These are phyloP conservation scores for Mycena indigotica DNA, from an alignment of 768 basidiomycete species.

Conservation along the genomic window DNA sequence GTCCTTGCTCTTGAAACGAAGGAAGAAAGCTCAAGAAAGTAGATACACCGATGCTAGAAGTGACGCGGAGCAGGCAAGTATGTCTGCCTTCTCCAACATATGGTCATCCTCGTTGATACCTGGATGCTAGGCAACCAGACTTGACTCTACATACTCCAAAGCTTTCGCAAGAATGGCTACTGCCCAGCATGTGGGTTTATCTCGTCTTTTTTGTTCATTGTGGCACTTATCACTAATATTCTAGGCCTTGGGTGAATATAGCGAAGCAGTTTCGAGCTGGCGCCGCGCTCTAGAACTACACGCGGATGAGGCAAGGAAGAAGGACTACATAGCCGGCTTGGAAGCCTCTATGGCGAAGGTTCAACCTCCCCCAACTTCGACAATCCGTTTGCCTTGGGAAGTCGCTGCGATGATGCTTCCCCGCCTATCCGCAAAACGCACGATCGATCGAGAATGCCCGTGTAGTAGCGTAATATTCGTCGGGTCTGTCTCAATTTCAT, in stretches of 20 bases:
- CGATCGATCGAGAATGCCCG: constrained; percentile 1
- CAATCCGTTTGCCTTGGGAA: constrained; percentile 24
- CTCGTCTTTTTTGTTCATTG: background rate
- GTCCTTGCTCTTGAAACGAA: background rate
- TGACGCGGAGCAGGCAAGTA: constrained; percentile 24
- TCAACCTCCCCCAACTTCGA: background rate
- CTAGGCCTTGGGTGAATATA: constrained; percentile 9
- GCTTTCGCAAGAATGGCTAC: constrained; percentile 20
- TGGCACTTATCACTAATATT: background rate
- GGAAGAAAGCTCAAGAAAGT: background rate
- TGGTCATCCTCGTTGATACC: background rate
- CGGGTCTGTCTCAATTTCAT: background rate
- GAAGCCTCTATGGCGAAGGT: background rate
- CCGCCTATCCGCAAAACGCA: constrained; percentile 3
- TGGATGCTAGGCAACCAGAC: constrained; percentile 21
- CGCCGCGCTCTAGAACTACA: constrained; percentile 13
- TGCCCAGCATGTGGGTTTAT: constrained; percentile 20
- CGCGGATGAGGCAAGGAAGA: constrained; percentile 13
- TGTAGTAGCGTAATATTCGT: constrained; percentile 9
- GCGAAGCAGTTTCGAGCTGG: constrained; percentile 14
- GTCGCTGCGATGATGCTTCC: constrained; percentile 14
- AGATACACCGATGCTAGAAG: constrained; percentile 21
- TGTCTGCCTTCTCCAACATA: background rate
- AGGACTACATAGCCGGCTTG: constrained; percentile 20
- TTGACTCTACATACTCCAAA: constrained; percentile 28